Evolutionary conservation across 2,329 filamentous ascomycete species (phyloP), one percentile per base, ranked within the genome.

Genomic region (Alternaria sp.): DNA sequence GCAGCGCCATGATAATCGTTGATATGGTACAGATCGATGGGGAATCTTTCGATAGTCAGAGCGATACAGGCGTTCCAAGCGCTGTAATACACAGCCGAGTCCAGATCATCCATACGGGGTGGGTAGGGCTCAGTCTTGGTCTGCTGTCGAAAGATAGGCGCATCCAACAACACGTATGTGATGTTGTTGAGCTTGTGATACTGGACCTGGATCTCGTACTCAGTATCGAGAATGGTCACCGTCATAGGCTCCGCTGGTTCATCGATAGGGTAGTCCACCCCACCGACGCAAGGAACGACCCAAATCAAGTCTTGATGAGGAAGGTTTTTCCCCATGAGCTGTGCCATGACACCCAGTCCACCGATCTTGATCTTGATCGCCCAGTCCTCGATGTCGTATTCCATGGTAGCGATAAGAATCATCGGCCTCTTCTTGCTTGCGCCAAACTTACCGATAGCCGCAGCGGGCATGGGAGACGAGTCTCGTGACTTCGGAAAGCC

Each of bases 11-110:
- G 44, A 5, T 46, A 46, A 25, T 46, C 44, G 44, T 46, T 46
- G 44, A 46, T 46, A 15, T 46, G 44, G 9, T 46, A 46, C 44
- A 46, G 21, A 23, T 46, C 44, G 44, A 46, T 46, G 4, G 44
- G 44, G 74, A 91, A 91, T 15, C 89, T 85, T 60, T 85, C 84
- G 67, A 90, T 86, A 2, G 88, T 81, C 68, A 89, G 84, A 8
- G 89, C 88, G 69, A 91, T 90, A 74, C 89, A 91, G 75, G 88
- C 87, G 67, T 91, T 91, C 89, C 89, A 91, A 3, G 88, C 88
- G 3, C 87, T 90, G 74, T 91, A 91, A 77, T 90, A 89, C 50
- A 91, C 87, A 12, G 89, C 89, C 66, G 85, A 88, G 65, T 89
- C 87, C 58, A 91, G 82, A 72, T 91, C 89, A 73, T 91, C 89